phyloP scores from a whole-genome alignment of 2,329 filamentous ascomycete genomes.

The Botryosphaeria agaves region DNA sequence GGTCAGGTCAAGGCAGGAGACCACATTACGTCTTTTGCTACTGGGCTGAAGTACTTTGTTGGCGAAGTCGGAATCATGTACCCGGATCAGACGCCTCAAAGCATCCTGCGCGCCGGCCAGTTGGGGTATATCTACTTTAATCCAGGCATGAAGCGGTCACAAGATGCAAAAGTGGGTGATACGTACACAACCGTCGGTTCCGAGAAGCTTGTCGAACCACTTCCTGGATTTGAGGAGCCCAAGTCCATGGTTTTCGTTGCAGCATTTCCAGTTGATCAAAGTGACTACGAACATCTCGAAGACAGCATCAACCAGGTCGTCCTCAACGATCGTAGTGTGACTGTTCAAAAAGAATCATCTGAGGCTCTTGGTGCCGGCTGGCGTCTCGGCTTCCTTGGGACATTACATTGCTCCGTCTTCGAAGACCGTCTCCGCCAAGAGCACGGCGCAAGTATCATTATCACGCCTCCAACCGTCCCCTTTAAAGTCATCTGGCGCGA shows the following conservation, averaged over 20 bases:
- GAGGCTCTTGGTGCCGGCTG: constrained; percentile 89
- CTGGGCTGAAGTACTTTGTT: constrained; percentile 75
- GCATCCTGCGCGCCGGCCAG: constrained; percentile 69
- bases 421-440: constrained; percentile 90
- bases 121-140: constrained; percentile 97
- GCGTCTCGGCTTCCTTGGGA: constrained; percentile 89
- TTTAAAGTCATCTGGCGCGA: constrained; percentile 69
- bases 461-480: constrained; percentile 88
- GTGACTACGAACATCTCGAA: constrained; percentile 70
- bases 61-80: constrained; percentile 97
- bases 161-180: constrained; percentile 91
- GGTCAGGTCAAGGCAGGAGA: constrained; percentile 71
- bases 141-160: constrained; percentile 91
- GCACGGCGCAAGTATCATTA: constrained; percentile 87
- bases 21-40: constrained; percentile 73
- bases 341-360: constrained; percentile 82
- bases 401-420: constrained; percentile 95
- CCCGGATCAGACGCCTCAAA: constrained; percentile 69
- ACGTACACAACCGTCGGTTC: constrained; percentile 74
- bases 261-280: constrained; percentile 83
- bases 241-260: constrained; percentile 99
- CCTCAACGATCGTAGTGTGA: constrained; percentile 89
- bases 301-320: constrained; percentile 90
- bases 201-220: constrained; percentile 59
- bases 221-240: constrained; percentile 89